A percentile compares a stretch with the other conserved stretches of the same genome.
Conservation (phyloP, 257 asterid genomes). For the Jasminum sambac region DNA sequence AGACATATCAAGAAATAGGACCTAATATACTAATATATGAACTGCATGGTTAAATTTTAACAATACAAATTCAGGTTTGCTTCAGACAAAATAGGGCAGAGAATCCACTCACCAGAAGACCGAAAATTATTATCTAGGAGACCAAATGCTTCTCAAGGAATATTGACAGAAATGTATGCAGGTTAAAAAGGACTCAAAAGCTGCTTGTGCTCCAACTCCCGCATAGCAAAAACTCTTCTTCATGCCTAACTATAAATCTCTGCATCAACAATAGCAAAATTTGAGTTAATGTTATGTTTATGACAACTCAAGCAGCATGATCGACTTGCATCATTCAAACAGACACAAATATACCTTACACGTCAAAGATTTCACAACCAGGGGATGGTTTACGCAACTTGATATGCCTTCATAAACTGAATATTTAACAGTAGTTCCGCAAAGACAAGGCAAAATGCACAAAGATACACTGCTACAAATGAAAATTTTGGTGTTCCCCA, state of each 20-base stretch:
- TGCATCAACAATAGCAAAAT: constrained; percentile 28
- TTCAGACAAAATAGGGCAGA: constrained; percentile 11
- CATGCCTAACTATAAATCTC: constrained; percentile 42
- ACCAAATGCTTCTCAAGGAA: constrained; percentile 22
- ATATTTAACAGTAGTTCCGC: background rate
- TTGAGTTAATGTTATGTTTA: background rate
- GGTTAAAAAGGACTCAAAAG: constrained; percentile 19
- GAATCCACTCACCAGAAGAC: constrained; percentile 17
- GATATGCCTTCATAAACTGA: background rate
- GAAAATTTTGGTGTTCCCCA: background rate
- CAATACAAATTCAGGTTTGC: background rate
- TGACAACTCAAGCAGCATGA: constrained; percentile 5
- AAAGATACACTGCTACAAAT: background rate
- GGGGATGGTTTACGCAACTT: background rate
- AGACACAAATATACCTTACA: background rate
- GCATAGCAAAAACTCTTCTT: constrained; percentile 10
- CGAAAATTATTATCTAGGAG: constrained; percentile 20
- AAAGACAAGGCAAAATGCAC: background rate
- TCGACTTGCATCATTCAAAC: background rate
- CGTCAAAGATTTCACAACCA: background rate
- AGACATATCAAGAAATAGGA: constrained; percentile 19
- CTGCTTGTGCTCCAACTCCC: constrained; percentile 24
- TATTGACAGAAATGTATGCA: constrained; percentile 28
- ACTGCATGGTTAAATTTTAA: constrained; percentile 2
- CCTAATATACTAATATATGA: constrained; percentile 10